Evolutionary conservation across 208 protist species (phyloP).

Genomic region (Leishmania martiniquensis): DNA sequence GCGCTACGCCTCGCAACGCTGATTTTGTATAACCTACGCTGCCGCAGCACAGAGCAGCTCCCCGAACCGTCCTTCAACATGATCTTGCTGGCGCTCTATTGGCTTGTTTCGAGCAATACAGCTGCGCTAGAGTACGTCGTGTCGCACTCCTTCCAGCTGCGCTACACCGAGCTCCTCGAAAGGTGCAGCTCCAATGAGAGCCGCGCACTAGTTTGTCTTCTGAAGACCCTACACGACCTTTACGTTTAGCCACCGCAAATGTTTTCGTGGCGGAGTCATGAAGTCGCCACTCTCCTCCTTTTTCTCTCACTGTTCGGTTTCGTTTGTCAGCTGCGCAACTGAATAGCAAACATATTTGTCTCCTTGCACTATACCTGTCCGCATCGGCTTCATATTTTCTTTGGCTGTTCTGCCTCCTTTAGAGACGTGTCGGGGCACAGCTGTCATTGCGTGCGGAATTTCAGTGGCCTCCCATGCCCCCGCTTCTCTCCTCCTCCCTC

Average conservation of each 20-base stretch:
- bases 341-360: too few species aligned
- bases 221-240: conserved; percentile 58
- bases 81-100: conserved; percentile 65
- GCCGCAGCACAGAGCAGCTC: conserved; percentile 33
- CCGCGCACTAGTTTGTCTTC: conserved; percentile 58
- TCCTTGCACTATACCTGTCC: too few species aligned
- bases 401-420: neutral
- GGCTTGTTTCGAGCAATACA: conserved; percentile 50
- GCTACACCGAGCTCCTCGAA: conserved; percentile 47
- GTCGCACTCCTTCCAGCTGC: conserved; percentile 41
- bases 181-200: conserved; percentile 63
- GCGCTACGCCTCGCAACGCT: conserved; percentile 53
- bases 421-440: neutral
- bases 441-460: neutral
- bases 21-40: conserved; percentile 60
- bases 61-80: conserved; percentile 77
- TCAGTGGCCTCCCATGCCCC: neutral
- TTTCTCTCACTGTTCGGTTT: too few species aligned
- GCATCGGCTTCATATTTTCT: neutral
- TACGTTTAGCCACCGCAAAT: conserved; percentile 24
- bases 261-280: too few species aligned
- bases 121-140: conserved; percentile 35
- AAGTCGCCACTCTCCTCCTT: too few species aligned
- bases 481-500: neutral
- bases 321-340: too few species aligned